Evolutionary conservation across 305 asterid genomes (phyloP).

Genomic region (Fraxinus sp.): DNA sequence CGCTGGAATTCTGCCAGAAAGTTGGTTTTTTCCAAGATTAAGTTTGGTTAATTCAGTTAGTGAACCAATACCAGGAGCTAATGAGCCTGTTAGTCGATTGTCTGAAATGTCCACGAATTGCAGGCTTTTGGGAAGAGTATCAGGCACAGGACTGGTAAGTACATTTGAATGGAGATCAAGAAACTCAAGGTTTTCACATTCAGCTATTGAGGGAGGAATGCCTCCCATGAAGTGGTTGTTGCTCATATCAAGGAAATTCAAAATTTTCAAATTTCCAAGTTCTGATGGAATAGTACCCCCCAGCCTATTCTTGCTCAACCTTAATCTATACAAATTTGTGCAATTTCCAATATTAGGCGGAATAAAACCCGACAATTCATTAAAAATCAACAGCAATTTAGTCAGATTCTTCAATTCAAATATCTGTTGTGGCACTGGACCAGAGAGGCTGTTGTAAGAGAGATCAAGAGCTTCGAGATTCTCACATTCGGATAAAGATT

Average conservation of each 20-base stretch:
- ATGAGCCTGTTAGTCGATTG: constrained; percentile 59
- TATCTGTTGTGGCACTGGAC: constrained; percentile 59
- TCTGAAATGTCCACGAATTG: constrained; percentile 79
- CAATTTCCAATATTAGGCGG: constrained; percentile 86
- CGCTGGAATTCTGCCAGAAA: constrained; percentile 69
- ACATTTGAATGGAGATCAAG: constrained; percentile 87
- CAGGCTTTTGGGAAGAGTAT: constrained; percentile 59
- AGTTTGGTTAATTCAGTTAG: constrained; percentile 70
- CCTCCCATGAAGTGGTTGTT: constrained; percentile 63
- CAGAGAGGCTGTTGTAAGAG: constrained; percentile 74
- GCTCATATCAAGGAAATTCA: constrained; percentile 78
- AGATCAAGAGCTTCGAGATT: constrained; percentile 86
- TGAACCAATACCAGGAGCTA: constrained; percentile 57
- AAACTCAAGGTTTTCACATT: constrained; percentile 68
- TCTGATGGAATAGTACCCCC: constrained; percentile 88
- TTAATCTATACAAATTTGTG: constrained; percentile 72
- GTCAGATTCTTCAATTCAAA: constrained; percentile 66
- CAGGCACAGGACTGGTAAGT: constrained; percentile 62
- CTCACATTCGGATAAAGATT: constrained; percentile 57
- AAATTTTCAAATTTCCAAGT: constrained; percentile 59
- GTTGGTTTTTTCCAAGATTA: constrained; percentile 63
- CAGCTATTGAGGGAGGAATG: constrained; percentile 63
- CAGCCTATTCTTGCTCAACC: constrained; percentile 62
- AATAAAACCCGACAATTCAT: constrained; percentile 71
- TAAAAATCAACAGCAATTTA: constrained; percentile 67